Evolutionary conservation across 441 rosid genomes (phyloP), one percentile per base, ranked within the genome.

Genomic region (Croton laevigatus): DNA sequence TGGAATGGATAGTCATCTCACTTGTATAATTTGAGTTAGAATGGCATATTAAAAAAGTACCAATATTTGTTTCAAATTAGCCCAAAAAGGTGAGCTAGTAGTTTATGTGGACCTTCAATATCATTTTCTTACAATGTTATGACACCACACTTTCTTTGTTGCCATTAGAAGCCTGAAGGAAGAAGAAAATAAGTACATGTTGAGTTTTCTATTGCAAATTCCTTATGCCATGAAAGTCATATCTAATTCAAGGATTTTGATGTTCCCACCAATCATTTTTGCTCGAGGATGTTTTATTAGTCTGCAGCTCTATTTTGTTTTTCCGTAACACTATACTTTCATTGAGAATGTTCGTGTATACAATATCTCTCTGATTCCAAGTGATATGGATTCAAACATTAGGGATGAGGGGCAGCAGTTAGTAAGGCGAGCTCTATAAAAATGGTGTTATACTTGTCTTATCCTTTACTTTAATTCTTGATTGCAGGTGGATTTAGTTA

Each of bases 401-500:
- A 19, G 17, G 22, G 54, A 23, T 44, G 51, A 64, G 40, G n/a
- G n/a, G n/a, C n/a, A 64, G 36, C 14, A 64, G 37, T 23, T n/a
- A n/a, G n/a, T 45, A 22, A 52, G 53, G 14, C 20, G 4, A 55
- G 53, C 52, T 40, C 22, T 14, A 13, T 36, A 8, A 22, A 54
- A 9, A 34, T 32, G 3, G 11, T 0, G 27, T 16, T 52, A 10
- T 44, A 22, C 37, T 55, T 67, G 45, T 65, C 7, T 62, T 53
- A 48, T 6, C 32, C n/a, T 57, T 16, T 45, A 22, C 13, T 74
- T 17, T 32, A 20, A 11, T 22, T 20, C 34, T 69, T 10, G 27
- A 23, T 38, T 81, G 59, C 84, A 95, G 98, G 99, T 93, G 68
- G 98, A 93, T 85, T 82, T 95, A 80, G 98, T 95, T 52, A 95